Evolutionary conservation across 352 stramenopile genomes (phyloP).

Genomic region (Phytopythium aichiense): DNA sequence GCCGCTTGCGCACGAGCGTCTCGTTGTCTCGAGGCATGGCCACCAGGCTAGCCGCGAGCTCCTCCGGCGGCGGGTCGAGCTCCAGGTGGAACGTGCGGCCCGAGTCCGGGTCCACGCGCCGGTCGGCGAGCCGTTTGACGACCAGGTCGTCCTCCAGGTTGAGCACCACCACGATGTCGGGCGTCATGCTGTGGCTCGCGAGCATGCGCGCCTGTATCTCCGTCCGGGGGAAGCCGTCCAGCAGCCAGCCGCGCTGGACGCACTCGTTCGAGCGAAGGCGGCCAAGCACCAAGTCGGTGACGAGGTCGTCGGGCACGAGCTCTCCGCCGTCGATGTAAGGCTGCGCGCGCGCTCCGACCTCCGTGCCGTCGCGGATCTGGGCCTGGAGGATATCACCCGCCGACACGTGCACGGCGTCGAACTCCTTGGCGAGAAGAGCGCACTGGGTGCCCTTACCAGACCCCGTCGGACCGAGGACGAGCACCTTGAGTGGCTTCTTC

Average conservation of each 20-base stretch:
- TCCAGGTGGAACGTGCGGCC: conserved; percentile 82
- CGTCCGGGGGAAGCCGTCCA: conserved; percentile 95
- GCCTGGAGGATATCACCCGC: conserved; percentile 91
- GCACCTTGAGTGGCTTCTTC: conserved; percentile 51
- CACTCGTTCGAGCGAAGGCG: conserved; percentile 87
- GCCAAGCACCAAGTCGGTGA: conserved; percentile 83
- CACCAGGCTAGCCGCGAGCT: conserved; percentile 44
- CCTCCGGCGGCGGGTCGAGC: conserved; percentile 53
- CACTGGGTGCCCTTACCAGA: conserved; percentile 96
- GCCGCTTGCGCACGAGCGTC: conserved; percentile 69
- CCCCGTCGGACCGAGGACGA: conserved; percentile 90
- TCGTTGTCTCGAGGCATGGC: conserved; percentile 83
- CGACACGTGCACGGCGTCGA: conserved; percentile 90
- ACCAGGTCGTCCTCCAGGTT: conserved; percentile 90
- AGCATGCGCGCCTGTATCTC: conserved; percentile 89
- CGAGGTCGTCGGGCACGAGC: conserved; percentile 92
- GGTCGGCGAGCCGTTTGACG: conserved; percentile 64
- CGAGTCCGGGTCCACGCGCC: conserved; percentile 75
- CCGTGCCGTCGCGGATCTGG: conserved; percentile 65
- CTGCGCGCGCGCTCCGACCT: conserved; percentile 71
- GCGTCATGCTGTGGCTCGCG: conserved; percentile 55
- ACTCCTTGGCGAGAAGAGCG: conserved; percentile 80
- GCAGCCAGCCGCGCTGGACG: conserved; percentile 84
- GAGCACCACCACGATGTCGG: conserved; percentile 90
- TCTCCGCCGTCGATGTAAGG: conserved; percentile 81